Base-by-base conservation (phyloP, 192 early-diverging fungal species). In the Coemansia sp. region DNA sequence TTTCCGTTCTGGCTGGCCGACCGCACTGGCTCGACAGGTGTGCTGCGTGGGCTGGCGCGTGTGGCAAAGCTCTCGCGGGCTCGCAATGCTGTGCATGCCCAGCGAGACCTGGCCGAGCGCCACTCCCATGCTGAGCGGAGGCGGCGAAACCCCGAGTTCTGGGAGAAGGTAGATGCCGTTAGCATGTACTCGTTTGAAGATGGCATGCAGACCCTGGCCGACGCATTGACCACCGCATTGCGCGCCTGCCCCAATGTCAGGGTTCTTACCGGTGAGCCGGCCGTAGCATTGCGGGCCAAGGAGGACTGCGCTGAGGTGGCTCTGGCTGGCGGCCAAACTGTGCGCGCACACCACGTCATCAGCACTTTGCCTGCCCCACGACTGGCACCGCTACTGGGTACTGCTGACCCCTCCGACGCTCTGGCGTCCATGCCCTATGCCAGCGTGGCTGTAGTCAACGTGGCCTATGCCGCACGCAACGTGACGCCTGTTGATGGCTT, bases 161-260 rank as follows among this genome's bases (percentile, higher is more conserved):
- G 88, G 63, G 71, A 84, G 0, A 57, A 66, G 21, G 72, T 93
- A 26, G 74, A 87, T 53, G 82, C 85, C 5, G 82, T 79, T 7
- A 94, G 91, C 67, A 87, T 98, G 53, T 91, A 91, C 76, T 89
- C 92, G 33, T 95, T 98, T 71, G 83, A 84, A 56, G 83, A 86
- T 36, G 95, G 95, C 9, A 74, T 93, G 53, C 86, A 94, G 63
- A 86, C 85, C 3, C 77, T 96, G 10, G 70, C 89, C 0, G 73
- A 87, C 38, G 72, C 83, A 2, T 59, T 96, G 28, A 73, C 83
- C 14, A 58, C 63, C 21, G 76, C 83, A 35, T 77, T 97, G 28
- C 50, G 60, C 3, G 33, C 48, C 3, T 62, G 62, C 18, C 80
- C 84, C 0, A 89, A 90, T 37, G 89, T 95, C 2, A 67, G 85